Evolutionary conservation across 805 yeast species (phyloP).

Genomic region (Spathaspora girioi): DNA sequence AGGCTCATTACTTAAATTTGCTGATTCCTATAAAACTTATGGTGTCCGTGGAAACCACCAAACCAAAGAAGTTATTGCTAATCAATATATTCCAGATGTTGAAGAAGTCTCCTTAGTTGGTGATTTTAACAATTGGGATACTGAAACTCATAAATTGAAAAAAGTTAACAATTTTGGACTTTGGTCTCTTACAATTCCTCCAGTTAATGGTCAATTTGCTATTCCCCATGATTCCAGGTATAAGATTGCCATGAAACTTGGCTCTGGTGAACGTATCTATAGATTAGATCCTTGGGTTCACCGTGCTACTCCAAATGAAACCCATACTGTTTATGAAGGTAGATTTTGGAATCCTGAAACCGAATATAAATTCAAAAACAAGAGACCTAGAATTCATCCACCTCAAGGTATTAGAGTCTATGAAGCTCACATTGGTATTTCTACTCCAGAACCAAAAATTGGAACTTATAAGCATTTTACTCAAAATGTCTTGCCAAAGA

Average conservation of each 20-base stretch:
- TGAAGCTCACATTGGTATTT: constrained; percentile 95
- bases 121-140: constrained; percentile 86
- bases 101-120: constrained; percentile 74
- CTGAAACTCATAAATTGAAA: constrained; percentile 48
- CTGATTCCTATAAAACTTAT: constrained; percentile 69
- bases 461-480: constrained; percentile 88
- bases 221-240: constrained; percentile 81
- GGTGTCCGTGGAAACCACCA: constrained; percentile 66
- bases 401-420: constrained; percentile 66
- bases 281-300: constrained; percentile 87
- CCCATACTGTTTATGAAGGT: constrained; percentile 65
- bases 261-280: constrained; percentile 68
- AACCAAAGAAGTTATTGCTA: constrained; percentile 55
- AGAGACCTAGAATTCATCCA: constrained; percentile 52
- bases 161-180: constrained; percentile 64
- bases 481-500: constrained; percentile 72
- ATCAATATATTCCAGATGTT: constrained; percentile 93
- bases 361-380: constrained; percentile 56
- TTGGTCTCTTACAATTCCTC: constrained; percentile 60
- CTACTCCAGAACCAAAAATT: constrained; percentile 82
- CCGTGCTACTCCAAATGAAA: constrained; percentile 73
- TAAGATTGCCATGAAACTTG: constrained; percentile 61
- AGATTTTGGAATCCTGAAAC: constrained; percentile 85
- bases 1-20: constrained; percentile 58
- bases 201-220: constrained; percentile 53